A percentile compares a stretch with the other conserved stretches of the same genome.
Evolutionary conservation across 2,329 filamentous ascomycete genomes (phyloP).

Genomic region (Aspergillus felis): DNA sequence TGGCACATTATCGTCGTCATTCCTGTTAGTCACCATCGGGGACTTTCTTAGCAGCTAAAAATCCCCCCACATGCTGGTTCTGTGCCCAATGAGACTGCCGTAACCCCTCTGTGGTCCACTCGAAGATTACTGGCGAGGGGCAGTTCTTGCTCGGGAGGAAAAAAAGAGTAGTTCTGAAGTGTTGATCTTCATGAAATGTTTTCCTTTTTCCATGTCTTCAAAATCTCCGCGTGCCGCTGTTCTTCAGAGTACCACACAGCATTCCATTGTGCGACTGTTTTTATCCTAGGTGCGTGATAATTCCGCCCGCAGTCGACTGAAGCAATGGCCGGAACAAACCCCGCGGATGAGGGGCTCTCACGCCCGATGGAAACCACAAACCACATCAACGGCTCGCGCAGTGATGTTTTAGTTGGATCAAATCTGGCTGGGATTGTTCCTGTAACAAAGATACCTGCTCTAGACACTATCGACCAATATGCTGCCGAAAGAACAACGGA

Average conservation of each 20-base stretch:
- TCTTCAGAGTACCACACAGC: background rate
- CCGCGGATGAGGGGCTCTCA: slow-evolving; percentile 3
- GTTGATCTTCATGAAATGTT: background rate
- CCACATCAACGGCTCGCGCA: background rate
- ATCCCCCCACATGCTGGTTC: too few species aligned
- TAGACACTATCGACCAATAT: slow-evolving; percentile 25
- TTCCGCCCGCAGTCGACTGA: slow-evolving; percentile 11
- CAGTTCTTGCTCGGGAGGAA: background rate
- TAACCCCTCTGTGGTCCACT: background rate
- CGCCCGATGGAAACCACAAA: slow-evolving; percentile 1
- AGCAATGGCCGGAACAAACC: slow-evolving; percentile 13
- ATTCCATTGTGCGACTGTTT: background rate
- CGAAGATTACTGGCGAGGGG: background rate
- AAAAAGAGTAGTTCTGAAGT: background rate
- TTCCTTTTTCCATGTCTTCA: background rate
- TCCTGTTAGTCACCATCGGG: background rate
- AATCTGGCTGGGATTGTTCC: slow-evolving; percentile 10
- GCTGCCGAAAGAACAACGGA: slow-evolving; percentile 7
- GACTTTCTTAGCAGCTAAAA: background rate
- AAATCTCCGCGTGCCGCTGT: background rate
- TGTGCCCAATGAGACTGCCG: background rate
- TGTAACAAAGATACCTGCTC: slow-evolving; percentile 23
- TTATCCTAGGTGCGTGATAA: slow-evolving; percentile 12
- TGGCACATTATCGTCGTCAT: background rate
- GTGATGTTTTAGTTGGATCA: background rate